Conservation (phyloP, 2,329 filamentous ascomycete genomes). For the Aspergillus sp. region DNA sequence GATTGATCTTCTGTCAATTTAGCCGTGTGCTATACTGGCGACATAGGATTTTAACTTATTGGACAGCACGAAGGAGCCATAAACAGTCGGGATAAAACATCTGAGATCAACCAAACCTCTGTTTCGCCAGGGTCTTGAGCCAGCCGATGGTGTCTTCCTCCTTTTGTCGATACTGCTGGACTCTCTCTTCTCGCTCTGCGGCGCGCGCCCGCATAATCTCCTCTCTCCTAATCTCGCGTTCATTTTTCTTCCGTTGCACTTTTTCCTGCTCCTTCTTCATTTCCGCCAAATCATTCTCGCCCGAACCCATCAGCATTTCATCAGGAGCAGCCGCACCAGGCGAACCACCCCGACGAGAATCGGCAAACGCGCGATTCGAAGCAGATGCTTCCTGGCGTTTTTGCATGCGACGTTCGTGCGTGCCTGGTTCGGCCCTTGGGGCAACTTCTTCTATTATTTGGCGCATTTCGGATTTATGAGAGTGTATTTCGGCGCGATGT, state of each 20-base stretch:
- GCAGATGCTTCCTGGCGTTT: constrained; percentile 70
- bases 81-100: not conserved
- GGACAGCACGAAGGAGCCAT: not conserved
- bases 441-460: constrained; percentile 61
- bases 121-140: constrained; percentile 68
- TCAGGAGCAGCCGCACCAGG: constrained; percentile 62
- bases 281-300: constrained; percentile 51
- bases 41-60: not conserved
- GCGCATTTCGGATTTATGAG: constrained; percentile 28
- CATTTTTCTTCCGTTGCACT: constrained; percentile 68
- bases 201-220: constrained; percentile 67
- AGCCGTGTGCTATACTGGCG: not conserved
- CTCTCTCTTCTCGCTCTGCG: constrained; percentile 72
- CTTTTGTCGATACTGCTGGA: constrained; percentile 63
- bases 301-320: constrained; percentile 64
- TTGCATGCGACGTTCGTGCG: constrained; percentile 76
- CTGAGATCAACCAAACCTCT: constrained; percentile 59
- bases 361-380: constrained; percentile 63
- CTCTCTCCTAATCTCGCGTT: constrained; percentile 74
- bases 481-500: constrained; percentile 48
- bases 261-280: constrained; percentile 61
- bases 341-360: constrained; percentile 53
- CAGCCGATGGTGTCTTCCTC: constrained; percentile 81
- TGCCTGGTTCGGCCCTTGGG: constrained; percentile 76
- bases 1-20: not conserved